Base-by-base conservation (phyloP, 163 green algal species). In the Volvox carteri region DNA sequence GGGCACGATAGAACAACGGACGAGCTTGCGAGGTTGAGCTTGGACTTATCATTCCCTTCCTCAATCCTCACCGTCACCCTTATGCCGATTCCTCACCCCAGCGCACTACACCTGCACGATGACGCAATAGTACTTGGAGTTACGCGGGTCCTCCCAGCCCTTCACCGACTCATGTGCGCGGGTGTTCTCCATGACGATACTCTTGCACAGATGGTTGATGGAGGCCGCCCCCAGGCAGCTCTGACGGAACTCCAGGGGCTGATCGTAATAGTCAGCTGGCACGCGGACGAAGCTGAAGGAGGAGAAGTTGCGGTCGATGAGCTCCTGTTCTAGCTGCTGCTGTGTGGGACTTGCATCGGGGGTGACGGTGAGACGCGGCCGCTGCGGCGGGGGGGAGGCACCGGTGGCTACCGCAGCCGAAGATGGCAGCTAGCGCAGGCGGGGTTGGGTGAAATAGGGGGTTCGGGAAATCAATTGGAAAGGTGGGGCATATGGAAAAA, bases 131-230 rank as follows among this genome's bases (percentile, higher is more conserved):
- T 93, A 95, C 76, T 93, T 93, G 70, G 76, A 88, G 77, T 93
- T 90, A 7, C 21, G 8, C 0, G 87, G 90, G 50, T 93, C 86
- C 16, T 76, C 72, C 76, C 78, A 92, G 46, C 87, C 78, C 1
- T 3, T n/a, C 19, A 85, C 77, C 0, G 35, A 56, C 39, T 90
- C 30, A 62, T 86, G 78, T 28, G 74, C 76, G 42, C 87, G 89
- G 19, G 93, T 96, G 90, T 96, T 96, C 76, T 94, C 93, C 92
- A 96, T 95, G 7, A 96, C 91, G 42, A 95, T 96, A 87, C 72
- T 92, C 84, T 96, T 96, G 90, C 94, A 96, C 56, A 96, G 88
- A 67, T 95, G 94, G 62, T 93, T 30, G 23, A 86, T 78, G n/a
- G 73, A 92, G 35, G 84, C 70, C 25, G 72, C 85, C 8, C 2